Base-by-base conservation (phyloP, 139 green algal species). In the Auxenochlorella pyrenoidosa region DNA sequence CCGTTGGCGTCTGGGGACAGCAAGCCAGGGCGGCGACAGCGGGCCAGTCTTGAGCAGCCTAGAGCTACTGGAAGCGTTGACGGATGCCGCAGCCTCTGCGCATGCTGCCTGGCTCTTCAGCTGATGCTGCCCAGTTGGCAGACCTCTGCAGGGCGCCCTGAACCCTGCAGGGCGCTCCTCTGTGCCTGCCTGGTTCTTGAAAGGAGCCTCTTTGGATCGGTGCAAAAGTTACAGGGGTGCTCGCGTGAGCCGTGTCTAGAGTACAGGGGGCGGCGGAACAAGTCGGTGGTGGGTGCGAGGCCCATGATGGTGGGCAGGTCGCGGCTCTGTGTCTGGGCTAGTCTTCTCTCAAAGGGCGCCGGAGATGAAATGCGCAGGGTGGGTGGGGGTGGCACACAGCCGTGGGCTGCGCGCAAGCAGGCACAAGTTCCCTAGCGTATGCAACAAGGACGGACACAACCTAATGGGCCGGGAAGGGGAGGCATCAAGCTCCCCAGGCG, bases 21-120 rank as follows among this genome's bases (percentile, higher is more conserved):
- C 44, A 63, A 43, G 59, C 28, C 30, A 41, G 70, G 34, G 70
- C 13, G 16, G 34, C 8, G 13, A 12, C 66, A n/a, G 70, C 70
- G 70, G 63, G 5, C 28, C 16, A 21, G 70, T 43, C 0, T 43
- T 63, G 26, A 81, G 75, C 75, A 81, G 75, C 75, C 30, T 81
- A 43, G 75, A 81, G 30, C 75, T 81, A 12, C 13, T 40, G 10
- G 75, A 81, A 65, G 13, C 51, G 13, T 43, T 81, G 28, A 15
- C n/a, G 0, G 44, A 32, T 38, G 51, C 30, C 26, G 41, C 75
- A 18, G 75, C 75, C 4, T 40, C 43, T 22, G 75, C 75, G 32
- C 22, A 81, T 41, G 75, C 75, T 13, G 15, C 8, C 75, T 81
- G 75, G 75, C 43, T 81, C 43, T 38, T 81, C 63, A 43, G 75